phyloP scores from a whole-genome alignment of 352 stramenopile genomes.

The Pythium volutum region DNA sequence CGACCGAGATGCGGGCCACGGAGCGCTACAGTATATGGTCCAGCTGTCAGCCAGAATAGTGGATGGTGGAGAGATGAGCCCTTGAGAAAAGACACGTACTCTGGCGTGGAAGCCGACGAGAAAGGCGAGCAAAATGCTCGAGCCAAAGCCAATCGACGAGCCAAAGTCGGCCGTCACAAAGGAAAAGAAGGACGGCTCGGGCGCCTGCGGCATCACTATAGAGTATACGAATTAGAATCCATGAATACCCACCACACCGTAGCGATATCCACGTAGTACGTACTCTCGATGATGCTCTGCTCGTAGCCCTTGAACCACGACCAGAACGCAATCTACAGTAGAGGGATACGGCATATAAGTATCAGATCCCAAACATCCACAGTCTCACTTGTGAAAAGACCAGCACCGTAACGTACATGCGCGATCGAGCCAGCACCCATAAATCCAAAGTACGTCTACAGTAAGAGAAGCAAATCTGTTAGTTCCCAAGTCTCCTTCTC shows the following conservation, averaged over 20 bases:
- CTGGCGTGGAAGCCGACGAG: slow-evolving; percentile 80
- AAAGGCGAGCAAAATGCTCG: slow-evolving; percentile 73
- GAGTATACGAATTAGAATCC: too few species aligned
- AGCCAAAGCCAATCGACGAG: slow-evolving; percentile 77
- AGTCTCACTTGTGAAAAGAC: too few species aligned
- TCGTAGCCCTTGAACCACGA: slow-evolving; percentile 89
- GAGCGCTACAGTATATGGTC: slow-evolving; percentile 43
- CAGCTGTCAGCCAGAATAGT: not conserved
- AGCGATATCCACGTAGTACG: too few species aligned
- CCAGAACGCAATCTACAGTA: slow-evolving; percentile 86
- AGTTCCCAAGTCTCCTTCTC: not conserved
- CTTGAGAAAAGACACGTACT: slow-evolving; percentile 35
- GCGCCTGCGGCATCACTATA: slow-evolving; percentile 45
- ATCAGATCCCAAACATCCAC: too few species aligned
- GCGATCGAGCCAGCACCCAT: slow-evolving; percentile 74
- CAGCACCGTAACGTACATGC: slow-evolving; percentile 37
- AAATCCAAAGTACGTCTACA: slow-evolving; percentile 77
- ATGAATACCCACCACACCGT: too few species aligned
- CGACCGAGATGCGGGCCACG: slow-evolving; percentile 74
- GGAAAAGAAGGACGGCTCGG: slow-evolving; percentile 77
- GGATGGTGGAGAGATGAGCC: too few species aligned
- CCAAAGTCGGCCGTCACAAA: slow-evolving; percentile 80
- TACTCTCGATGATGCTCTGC: slow-evolving; percentile 78
- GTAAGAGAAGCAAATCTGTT: not conserved
- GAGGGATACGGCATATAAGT: too few species aligned